A percentile compares a stretch with the other conserved stretches of the same genome.
phyloP scores from a whole-genome alignment of 495 filamentous ascomycete genomes.

The Talaromyces borbonicus region DNA sequence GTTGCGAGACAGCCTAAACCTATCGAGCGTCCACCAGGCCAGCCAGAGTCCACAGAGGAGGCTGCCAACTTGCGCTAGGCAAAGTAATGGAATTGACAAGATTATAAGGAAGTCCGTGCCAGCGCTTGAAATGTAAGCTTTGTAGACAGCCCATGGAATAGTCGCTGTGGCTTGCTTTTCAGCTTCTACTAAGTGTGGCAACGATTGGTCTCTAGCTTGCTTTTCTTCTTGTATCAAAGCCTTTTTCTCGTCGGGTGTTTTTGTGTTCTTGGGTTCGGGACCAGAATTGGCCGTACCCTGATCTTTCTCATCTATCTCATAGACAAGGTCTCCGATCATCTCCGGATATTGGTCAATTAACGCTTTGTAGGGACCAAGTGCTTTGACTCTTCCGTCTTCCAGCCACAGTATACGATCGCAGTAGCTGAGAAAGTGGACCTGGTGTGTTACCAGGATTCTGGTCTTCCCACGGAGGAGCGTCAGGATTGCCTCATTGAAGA shows the following conservation, averaged over 20 bases:
- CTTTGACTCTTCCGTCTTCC: conserved; percentile 18
- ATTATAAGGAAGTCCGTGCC: neutral
- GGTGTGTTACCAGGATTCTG: conserved; percentile 12
- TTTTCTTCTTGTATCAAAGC: neutral
- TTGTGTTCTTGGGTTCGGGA: neutral
- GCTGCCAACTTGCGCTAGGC: neutral
- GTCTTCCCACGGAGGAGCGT: neutral
- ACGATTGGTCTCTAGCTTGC: neutral
- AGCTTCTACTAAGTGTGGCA: neutral
- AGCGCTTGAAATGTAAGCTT: neutral
- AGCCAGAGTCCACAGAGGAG: neutral
- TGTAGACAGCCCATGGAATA: neutral
- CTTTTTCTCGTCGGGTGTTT: neutral
- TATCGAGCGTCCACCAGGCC: neutral
- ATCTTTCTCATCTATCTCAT: neutral
- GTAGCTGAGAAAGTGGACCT: conserved; percentile 11
- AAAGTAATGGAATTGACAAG: neutral
- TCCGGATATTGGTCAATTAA: conserved; percentile 12
- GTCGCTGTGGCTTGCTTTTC: neutral
- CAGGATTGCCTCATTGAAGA: conserved; percentile 11
- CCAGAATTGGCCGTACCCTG: neutral
- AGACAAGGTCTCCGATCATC: neutral
- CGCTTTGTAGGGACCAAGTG: conserved; percentile 11
- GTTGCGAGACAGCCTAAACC: neutral
- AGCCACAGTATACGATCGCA: conserved; percentile 16